Evolutionary conservation across 352 stramenopile genomes (phyloP), one percentile per base, ranked within the genome.

Genomic region (Globisporangium megalacanthum): DNA sequence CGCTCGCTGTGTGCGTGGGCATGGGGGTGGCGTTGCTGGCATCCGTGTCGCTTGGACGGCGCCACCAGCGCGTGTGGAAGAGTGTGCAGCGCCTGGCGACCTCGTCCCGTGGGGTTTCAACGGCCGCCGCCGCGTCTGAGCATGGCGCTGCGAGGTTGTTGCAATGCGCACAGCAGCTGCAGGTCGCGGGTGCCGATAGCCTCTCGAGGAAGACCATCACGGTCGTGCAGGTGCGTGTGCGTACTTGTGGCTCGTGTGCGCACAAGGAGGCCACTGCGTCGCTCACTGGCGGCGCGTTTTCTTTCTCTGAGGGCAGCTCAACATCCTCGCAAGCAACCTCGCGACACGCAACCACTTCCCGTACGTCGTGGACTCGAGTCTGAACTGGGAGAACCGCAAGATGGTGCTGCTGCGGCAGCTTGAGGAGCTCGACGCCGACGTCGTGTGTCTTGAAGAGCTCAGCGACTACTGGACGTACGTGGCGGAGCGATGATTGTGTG

Each of bases 401-500:
- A 75, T 86, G 70, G 77, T 70, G 56, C 61, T 95, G 60, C 59
- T 95, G 58, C 64, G 73, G 49, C 83, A 95, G 52, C 54, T 95
- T 22, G 75, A 89, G 1, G 76, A 74, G 52, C 69, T 92, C 36
- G 81, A 92, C 54, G 85, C 85, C 35, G 83, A 92, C 44, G 75
- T 95, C 48, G 62, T 95, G 44, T 95, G 85, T 56, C 75, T 95
- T 6, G 85, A 93, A 66, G 85, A 95, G 29, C 66, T 91, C 25
- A 93, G 82, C 66, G 85, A 95, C 74, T 95, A 95, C 62, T 93
- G 83, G 83, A 93, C 83, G 75, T 93, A 72, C 39, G 82, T 79
- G 13, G 22, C 29, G n/a, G n/a, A n/a, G n/a, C n/a, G n/a, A n/a
- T n/a, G n/a, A n/a, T n/a, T n/a, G 35, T 48, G 7, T 25, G 35